Evolutionary conservation across 2,329 filamentous ascomycete species (phyloP), one percentile per base, ranked within the genome.

Genomic region (Alternaria angustiovoidea): DNA sequence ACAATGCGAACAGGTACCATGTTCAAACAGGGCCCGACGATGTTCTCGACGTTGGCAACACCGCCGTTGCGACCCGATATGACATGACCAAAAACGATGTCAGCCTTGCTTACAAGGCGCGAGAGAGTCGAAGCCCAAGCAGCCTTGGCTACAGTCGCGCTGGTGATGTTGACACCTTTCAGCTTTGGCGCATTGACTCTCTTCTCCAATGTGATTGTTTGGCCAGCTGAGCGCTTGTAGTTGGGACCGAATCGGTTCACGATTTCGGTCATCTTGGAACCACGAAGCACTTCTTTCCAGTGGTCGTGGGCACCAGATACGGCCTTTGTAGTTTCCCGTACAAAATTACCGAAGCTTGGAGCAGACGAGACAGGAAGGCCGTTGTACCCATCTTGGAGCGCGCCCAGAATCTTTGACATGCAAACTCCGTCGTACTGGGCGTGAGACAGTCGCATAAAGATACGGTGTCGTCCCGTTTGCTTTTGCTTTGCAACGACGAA

Each of bases 91-190:
- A 82, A 82, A 12, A 81, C 75, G 41, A 81, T 70, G 58, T 82
- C 81, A 1, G 67, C 60, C 22, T 68, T 74, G n/a, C 74, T 70
- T 0, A 80, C 75, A 24, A 76, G 55, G 8, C 75, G 73, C 4
- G 79, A 77, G 5, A 83, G 67, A 11, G 79, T 78, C 2, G 72
- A 65, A 0, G 81, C 76, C 81, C 81, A 83, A 0, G 81, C 81
- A n/a, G 79, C 80, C 56, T 83, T 83, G 65, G 83, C 69, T 20
- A 83, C 54, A 1, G 80, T 82, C 7, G 81, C 81, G 9, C 70
- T 70, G 8, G 79, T 80, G 51, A 80, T 76, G 64, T 76, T 74
- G 61, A 72, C 51, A 20, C 69, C 62, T 4, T 69, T 67, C 20
- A 74, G 47, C 14, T 58, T 62, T 5, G 67, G 67, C 5, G 69